These are phyloP conservation scores for Paramarasmius palmivorus DNA, from an alignment of 1,284 basidiomycete genomes.

Conservation along the genomic window DNA sequence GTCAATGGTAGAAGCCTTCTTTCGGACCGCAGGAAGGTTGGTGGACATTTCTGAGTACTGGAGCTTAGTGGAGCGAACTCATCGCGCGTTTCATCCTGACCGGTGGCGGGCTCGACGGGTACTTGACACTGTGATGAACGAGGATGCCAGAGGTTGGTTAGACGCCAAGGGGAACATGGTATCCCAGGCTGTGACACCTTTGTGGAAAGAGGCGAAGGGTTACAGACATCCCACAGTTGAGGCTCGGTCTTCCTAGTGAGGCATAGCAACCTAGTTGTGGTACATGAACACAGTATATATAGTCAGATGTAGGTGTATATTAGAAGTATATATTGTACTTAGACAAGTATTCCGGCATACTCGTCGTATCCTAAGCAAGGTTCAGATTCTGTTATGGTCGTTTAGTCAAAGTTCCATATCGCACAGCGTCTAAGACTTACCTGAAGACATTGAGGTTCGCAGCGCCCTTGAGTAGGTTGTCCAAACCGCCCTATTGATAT, in stretches of 20 bases:
- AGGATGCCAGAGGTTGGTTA: background rate
- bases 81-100: constrained; percentile 8
- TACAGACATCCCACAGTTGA: background rate
- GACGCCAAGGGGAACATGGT: constrained; percentile 4
- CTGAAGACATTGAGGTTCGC: constrained; percentile 97
- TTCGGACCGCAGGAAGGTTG: background rate
- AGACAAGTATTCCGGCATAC: constrained; percentile 72
- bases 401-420: background rate
- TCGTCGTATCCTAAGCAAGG: constrained; percentile 93
- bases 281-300: background rate
- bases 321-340: background rate
- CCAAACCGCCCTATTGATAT: constrained; percentile 74
- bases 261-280: background rate
- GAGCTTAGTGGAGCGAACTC: constrained; percentile 1
- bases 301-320: background rate
- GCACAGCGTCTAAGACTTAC: constrained; percentile 43
- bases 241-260: background rate
- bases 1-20: constrained; percentile 3
- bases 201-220: constrained; percentile 1
- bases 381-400: constrained; percentile 80
- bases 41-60: background rate
- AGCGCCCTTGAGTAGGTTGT: constrained; percentile 96
- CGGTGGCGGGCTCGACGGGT: constrained; percentile 3
- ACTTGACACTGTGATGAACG: constrained; percentile 3
- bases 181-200: constrained; percentile 7